A percentile compares a stretch with the other conserved stretches of the same genome.
These are phyloP conservation scores for Pseudozyma flocculosa DNA, from an alignment of 1,284 basidiomycete species.

Conservation along the genomic window DNA sequence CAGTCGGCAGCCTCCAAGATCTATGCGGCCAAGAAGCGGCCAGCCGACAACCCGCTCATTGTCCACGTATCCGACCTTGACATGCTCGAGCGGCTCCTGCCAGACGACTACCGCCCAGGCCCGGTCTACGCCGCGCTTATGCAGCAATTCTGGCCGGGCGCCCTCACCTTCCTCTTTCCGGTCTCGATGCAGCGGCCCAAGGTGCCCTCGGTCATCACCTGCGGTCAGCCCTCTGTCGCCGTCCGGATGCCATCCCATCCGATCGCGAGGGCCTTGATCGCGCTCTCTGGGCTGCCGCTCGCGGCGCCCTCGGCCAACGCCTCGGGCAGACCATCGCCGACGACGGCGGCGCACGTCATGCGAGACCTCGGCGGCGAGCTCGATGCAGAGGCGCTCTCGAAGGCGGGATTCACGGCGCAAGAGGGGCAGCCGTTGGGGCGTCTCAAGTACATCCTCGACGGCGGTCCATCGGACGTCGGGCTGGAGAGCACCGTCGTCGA, in stretches of 20 bases:
- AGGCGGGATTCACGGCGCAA: no score
- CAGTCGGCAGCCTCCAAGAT: constrained; percentile 68
- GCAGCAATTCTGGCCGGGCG: constrained; percentile 88
- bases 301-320: constrained; percentile 96
- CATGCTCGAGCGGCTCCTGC: constrained; percentile 71
- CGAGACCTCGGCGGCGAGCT: constrained; percentile 70
- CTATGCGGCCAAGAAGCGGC: constrained; percentile 87
- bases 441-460: constrained; percentile 80
- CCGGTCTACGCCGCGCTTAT: constrained; percentile 60
- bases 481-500: constrained; percentile 95
- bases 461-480: constrained; percentile 85
- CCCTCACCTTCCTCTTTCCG: constrained; percentile 89
- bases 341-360: constrained; percentile 81
- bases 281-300: constrained; percentile 72
- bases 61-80: constrained; percentile 84
- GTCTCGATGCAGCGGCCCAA: constrained; percentile 19
- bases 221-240: constrained; percentile 78
- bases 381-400: constrained; percentile 61
- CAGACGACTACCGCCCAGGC: constrained; percentile 18
- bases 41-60: constrained; percentile 94
- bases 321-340: constrained; percentile 90
- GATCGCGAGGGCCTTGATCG: constrained; percentile 85
- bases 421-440: no score
- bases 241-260: constrained; percentile 93
- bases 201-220: constrained; percentile 63